Percentiles rank a stretch among this genome's conserved stretches.
Conservation (phyloP, 1,284 basidiomycete species). For the Marasmius tenuissimus region DNA sequence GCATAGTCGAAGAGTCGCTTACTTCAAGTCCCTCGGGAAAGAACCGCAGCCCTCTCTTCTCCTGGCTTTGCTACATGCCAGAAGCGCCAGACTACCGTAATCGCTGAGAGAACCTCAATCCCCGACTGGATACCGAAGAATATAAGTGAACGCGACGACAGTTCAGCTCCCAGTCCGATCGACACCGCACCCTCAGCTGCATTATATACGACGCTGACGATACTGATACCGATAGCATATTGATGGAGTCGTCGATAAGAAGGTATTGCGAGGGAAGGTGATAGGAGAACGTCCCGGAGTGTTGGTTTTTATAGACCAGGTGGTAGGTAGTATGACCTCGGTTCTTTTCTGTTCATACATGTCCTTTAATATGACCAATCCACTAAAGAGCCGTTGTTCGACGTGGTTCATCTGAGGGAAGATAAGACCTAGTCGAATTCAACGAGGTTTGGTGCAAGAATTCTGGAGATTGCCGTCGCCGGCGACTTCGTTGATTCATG, state of each 20-base stretch:
- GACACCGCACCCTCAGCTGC: slow-evolving; percentile 39
- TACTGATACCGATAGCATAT: slow-evolving; percentile 34
- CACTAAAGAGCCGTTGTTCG: too few species aligned
- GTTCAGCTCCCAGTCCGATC: slow-evolving; percentile 42
- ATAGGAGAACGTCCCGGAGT: too few species aligned
- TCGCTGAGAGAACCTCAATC: slow-evolving; percentile 43
- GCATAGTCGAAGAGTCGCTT: background rate
- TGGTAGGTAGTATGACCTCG: too few species aligned
- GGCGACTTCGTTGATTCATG: too few species aligned
- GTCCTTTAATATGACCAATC: too few species aligned
- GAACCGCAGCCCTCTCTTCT: slow-evolving; percentile 25
- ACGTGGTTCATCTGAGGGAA: too few species aligned
- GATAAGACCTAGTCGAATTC: too few species aligned
- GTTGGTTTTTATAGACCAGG: too few species aligned
- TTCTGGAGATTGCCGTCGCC: too few species aligned
- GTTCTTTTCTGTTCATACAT: too few species aligned
- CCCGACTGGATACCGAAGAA: slow-evolving; percentile 52
- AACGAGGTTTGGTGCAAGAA: too few species aligned
- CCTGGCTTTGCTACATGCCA: slow-evolving; percentile 28
- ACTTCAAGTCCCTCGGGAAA: slow-evolving; percentile 29
- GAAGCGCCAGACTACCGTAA: slow-evolving; percentile 44
- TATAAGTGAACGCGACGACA: slow-evolving; percentile 43
- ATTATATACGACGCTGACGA: slow-evolving; percentile 31
- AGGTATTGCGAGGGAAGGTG: background rate
- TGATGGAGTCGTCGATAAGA: slow-evolving; percentile 30